Conservation (phyloP, 208 protist species). For the Leishmania mexicana region DNA sequence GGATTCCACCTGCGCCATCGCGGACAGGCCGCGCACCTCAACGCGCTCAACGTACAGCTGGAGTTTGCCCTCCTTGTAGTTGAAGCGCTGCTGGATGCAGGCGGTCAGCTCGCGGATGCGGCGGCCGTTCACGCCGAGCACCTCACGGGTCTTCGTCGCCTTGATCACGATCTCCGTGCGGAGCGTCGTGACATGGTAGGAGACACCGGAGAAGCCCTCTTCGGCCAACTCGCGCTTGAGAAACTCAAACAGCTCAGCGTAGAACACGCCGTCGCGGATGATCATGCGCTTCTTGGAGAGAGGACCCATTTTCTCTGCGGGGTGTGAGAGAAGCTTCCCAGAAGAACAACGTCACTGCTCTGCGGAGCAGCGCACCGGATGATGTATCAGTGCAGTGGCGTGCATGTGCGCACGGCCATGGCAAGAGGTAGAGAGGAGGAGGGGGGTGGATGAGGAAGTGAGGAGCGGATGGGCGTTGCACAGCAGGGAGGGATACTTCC, state of each 20-base stretch:
- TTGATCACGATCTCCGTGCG: constrained; percentile 99
- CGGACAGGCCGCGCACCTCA: constrained; percentile 97
- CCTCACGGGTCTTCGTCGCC: constrained; percentile 96
- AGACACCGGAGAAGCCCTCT: constrained; percentile 97
- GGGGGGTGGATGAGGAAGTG: background rate
- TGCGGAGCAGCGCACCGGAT: background rate
- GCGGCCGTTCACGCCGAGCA: constrained; percentile 97
- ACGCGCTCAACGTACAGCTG: constrained; percentile 98
- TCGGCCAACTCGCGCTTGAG: constrained; percentile 97
- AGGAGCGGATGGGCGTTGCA: background rate
- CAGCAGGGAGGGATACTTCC: background rate
- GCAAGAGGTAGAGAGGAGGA: background rate
- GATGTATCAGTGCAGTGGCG: background rate
- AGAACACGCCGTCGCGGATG: constrained; percentile 99
- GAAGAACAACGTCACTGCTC: constrained; percentile 24
- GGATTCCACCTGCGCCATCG: constrained; percentile 98
- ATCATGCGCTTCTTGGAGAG: constrained; percentile 97
- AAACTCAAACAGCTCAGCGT: constrained; percentile 99
- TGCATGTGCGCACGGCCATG: background rate
- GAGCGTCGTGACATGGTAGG: constrained; percentile 95
- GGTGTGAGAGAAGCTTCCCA: constrained; percentile 20
- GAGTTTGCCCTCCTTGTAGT: constrained; percentile 95
- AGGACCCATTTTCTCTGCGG: constrained; percentile 57
- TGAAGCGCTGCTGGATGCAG: constrained; percentile 99
- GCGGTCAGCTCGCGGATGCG: constrained; percentile 98